These are phyloP conservation scores for Primulina eburnea DNA, from an alignment of 257 asterid species.

Conservation along the genomic window DNA sequence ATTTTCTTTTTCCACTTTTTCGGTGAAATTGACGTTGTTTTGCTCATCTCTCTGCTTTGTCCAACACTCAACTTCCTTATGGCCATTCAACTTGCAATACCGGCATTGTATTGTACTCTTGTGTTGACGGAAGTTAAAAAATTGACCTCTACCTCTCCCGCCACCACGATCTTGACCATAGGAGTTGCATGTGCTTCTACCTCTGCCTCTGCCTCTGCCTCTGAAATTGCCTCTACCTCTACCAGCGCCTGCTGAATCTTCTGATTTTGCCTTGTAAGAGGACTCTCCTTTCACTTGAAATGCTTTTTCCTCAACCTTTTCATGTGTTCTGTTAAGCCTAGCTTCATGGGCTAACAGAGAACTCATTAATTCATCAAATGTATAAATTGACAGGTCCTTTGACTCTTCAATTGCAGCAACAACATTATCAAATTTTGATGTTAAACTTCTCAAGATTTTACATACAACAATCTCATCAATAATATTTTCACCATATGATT, in stretches of 20 bases:
- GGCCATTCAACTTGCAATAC: conserved; percentile 1
- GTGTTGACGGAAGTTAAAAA: neutral
- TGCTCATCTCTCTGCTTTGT: conserved; percentile 3
- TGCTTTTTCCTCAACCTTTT: conserved; percentile 18
- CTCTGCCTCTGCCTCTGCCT: neutral
- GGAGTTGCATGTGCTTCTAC: too few relatives aligned
- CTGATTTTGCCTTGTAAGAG: neutral
- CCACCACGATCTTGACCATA: conserved; percentile 7
- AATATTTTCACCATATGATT: too few relatives aligned
- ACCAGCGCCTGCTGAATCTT: too few relatives aligned
- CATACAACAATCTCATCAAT: too few relatives aligned
- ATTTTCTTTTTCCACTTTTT: neutral
- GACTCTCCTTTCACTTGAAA: conserved; percentile 2
- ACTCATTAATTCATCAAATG: conserved; percentile 17
- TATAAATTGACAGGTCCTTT: neutral
- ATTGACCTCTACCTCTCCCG: neutral
- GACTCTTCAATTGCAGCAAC: conserved; percentile 12
- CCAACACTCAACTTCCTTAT: conserved; percentile 17
- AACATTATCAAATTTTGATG: conserved; percentile 20
- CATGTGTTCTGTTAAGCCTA: neutral
- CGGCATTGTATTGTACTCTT: neutral
- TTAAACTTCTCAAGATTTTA: conserved; percentile 3
- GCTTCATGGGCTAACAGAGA: conserved; percentile 24
- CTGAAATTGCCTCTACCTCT: too few relatives aligned
- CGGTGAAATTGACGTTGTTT: neutral